These are phyloP conservation scores for Irpex rosettiformis DNA, from an alignment of 1,284 basidiomycete genomes.

Conservation along the genomic window DNA sequence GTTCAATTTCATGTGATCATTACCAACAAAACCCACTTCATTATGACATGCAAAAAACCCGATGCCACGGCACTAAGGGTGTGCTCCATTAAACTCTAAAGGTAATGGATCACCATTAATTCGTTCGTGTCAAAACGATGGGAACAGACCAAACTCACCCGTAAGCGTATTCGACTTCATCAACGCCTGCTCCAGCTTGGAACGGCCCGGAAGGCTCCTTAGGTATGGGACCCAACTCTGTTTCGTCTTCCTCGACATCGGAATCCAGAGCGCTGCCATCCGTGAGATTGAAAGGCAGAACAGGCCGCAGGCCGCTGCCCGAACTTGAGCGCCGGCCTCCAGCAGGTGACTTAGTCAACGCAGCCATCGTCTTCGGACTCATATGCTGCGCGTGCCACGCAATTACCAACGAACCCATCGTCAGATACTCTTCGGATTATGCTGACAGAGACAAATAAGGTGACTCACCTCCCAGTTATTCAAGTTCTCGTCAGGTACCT, in stretches of 20 bases:
- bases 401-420: conserved; percentile 6
- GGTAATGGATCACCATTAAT: not conserved
- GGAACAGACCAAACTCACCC: conserved; percentile 46
- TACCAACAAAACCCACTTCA: not conserved
- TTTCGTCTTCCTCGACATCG: conserved; percentile 52
- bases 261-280: conserved; percentile 59
- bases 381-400: conserved; percentile 63
- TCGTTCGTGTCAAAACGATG: not conserved
- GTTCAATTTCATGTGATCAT: not conserved
- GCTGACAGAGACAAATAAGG: not conserved
- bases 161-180: conserved; percentile 85
- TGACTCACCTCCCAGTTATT: conserved; percentile 90
- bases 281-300: conserved; percentile 77
- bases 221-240: conserved; percentile 73
- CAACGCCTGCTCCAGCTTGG: conserved; percentile 73
- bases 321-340: conserved; percentile 76
- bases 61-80: not conserved
- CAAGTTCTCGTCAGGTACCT: conserved; percentile 71
- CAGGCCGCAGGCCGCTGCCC: conserved; percentile 78
- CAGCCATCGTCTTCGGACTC: conserved; percentile 90
- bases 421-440: conserved; percentile 2
- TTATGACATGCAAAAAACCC: not conserved
- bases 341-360: conserved; percentile 83
- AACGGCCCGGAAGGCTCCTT: conserved; percentile 71
- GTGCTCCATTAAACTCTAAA: not conserved